Conservation (phyloP, 805 yeast species). For the Starmerella asiatica region DNA sequence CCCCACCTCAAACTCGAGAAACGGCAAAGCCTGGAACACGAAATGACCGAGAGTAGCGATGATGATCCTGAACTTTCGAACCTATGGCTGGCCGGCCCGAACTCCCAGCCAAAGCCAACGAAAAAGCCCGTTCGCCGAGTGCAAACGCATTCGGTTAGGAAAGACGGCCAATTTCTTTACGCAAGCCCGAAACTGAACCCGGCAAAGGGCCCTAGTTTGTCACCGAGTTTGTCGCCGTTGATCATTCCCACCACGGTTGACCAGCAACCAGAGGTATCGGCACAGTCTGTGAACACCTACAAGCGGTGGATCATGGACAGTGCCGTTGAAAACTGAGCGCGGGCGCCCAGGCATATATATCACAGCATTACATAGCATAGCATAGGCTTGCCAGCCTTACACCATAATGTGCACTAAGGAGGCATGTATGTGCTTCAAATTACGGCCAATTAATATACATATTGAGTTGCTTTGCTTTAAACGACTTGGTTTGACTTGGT, state of each 20-base stretch:
- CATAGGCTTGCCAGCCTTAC: too few species aligned
- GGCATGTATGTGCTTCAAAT: too few species aligned
- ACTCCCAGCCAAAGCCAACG: neutral
- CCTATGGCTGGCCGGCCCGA: slow-evolving; percentile 5
- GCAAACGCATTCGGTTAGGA: neutral
- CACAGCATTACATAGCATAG: too few species aligned
- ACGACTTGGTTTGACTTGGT: too few species aligned
- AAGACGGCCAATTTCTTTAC: slow-evolving; percentile 16
- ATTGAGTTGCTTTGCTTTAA: too few species aligned
- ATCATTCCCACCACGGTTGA: slow-evolving; percentile 12
- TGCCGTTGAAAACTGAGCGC: neutral
- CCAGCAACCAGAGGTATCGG: slow-evolving; percentile 1
- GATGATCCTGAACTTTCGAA: slow-evolving; percentile 12
- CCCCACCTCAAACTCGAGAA: neutral
- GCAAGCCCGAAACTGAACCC: slow-evolving; percentile 21
- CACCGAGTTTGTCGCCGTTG: slow-evolving; percentile 21
- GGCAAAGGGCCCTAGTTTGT: slow-evolving; percentile 7
- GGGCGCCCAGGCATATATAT: neutral
- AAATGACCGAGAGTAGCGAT: slow-evolving; percentile 4
- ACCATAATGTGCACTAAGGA: too few species aligned
- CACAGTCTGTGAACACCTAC: slow-evolving; percentile 19
- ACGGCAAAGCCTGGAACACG: neutral
- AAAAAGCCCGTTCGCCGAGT: neutral
- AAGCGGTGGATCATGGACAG: slow-evolving; percentile 19
- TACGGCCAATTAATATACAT: too few species aligned